phyloP scores from a whole-genome alignment of 2,329 filamentous ascomycete species.

The Ceratocystis ficicola region DNA sequence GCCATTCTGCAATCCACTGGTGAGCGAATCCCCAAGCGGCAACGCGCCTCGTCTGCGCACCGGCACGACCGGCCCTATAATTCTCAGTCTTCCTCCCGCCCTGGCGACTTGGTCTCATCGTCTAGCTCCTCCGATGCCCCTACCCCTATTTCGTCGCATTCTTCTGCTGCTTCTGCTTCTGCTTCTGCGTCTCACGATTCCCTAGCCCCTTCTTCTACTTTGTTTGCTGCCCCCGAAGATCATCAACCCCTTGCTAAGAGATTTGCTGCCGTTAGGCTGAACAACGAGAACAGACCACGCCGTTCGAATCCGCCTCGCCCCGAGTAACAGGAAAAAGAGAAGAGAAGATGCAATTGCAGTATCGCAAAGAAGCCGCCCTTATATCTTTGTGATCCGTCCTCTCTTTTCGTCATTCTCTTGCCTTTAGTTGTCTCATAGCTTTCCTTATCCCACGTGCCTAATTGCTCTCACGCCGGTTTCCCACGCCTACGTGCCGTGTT shows the following conservation, averaged over 20 bases:
- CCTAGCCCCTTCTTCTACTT: not conserved
- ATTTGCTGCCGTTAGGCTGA: slow-evolving; percentile 55
- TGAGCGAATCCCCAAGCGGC: slow-evolving; percentile 83
- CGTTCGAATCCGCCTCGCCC: slow-evolving; percentile 17
- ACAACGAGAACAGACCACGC: slow-evolving; percentile 29
- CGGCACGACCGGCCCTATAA: slow-evolving; percentile 4
- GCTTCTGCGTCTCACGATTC: slow-evolving; percentile 2
- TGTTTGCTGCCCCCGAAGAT: slow-evolving; percentile 30
- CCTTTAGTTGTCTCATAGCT: too few species aligned
- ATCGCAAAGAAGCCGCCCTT: not conserved
- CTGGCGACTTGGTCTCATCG: slow-evolving; percentile 24
- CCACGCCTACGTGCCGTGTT: too few species aligned
- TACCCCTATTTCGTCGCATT: slow-evolving; percentile 24
- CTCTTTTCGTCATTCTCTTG: not conserved
- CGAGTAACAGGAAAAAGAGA: not conserved
- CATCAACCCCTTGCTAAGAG: slow-evolving; percentile 49
- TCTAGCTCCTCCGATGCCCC: slow-evolving; percentile 26
- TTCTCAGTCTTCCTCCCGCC: slow-evolving; percentile 24
- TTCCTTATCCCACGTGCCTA: too few species aligned
- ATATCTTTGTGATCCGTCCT: not conserved
- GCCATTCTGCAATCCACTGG: slow-evolving; percentile 91
- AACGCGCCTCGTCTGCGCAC: slow-evolving; percentile 26
- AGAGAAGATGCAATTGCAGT: too few species aligned
- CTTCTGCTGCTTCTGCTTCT: slow-evolving; percentile 14
- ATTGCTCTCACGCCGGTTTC: too few species aligned